Evolutionary conservation across 805 yeast genomes (phyloP).

Genomic region (Candida railenensis): DNA sequence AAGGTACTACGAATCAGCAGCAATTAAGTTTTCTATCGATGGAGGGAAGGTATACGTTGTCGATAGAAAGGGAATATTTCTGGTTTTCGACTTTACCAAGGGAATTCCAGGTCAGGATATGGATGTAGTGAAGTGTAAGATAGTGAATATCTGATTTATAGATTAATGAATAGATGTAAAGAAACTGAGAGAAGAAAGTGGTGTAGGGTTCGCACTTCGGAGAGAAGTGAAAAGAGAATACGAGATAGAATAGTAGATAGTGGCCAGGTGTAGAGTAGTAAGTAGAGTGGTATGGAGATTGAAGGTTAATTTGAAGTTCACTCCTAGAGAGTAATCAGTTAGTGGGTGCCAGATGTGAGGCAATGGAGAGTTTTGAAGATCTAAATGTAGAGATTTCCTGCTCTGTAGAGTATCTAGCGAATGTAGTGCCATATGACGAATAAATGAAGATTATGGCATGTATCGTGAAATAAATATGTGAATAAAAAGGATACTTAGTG

Average conservation of each 20-base stretch:
- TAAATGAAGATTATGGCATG: too few species aligned
- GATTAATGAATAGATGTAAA: neutral
- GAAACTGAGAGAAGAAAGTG: neutral
- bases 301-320: too few species aligned
- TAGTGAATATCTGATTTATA: conserved; percentile 32
- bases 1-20: conserved; percentile 73
- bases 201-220: neutral
- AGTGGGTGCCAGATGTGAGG: too few species aligned
- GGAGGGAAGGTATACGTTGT: conserved; percentile 77
- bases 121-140: conserved; percentile 66
- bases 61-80: conserved; percentile 79
- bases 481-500: too few species aligned
- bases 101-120: conserved; percentile 70
- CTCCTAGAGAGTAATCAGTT: too few species aligned
- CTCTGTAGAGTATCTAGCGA: neutral
- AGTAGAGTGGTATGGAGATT: too few species aligned
- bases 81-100: conserved; percentile 84
- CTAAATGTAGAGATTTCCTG: neutral
- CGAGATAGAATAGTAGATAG: neutral
- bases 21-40: conserved; percentile 70
- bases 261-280: too few species aligned
- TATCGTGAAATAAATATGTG: too few species aligned
- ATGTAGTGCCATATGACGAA: too few species aligned
- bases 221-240: neutral
- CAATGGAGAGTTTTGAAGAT: neutral